Conservation (phyloP, 257 asterid species). For the Gynochthodes officinalis region DNA sequence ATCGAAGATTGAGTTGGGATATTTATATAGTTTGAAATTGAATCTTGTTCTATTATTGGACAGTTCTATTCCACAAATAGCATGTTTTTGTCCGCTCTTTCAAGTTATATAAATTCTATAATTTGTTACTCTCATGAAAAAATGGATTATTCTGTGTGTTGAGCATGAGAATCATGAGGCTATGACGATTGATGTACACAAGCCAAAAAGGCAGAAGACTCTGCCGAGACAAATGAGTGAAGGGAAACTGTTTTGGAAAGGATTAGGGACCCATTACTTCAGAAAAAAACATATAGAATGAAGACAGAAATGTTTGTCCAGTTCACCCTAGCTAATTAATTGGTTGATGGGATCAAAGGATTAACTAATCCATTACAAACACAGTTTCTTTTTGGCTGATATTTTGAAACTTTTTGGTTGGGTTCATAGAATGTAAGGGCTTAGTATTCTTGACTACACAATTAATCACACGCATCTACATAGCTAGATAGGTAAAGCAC, state of each 20-base stretch:
- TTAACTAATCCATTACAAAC: slow-evolving; percentile 15
- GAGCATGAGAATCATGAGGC: slow-evolving; percentile 24
- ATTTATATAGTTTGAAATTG: background rate
- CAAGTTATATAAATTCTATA: too few relatives aligned
- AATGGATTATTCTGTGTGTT: too few relatives aligned
- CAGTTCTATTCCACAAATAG: background rate
- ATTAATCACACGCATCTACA: too few relatives aligned
- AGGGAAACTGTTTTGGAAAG: background rate
- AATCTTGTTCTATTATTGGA: background rate
- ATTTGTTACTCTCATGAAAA: too few relatives aligned
- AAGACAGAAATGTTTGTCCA: slow-evolving; percentile 18
- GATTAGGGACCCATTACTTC: slow-evolving; percentile 20
- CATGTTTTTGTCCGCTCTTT: background rate
- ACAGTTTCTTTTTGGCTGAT: background rate
- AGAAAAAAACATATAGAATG: slow-evolving; percentile 19
- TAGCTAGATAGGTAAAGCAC: background rate
- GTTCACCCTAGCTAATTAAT: background rate
- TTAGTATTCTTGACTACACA: too few relatives aligned
- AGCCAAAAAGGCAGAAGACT: slow-evolving; percentile 19
- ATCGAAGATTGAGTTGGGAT: background rate
- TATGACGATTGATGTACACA: slow-evolving; percentile 22
- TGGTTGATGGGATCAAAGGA: slow-evolving; percentile 4
- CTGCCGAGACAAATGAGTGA: slow-evolving; percentile 20
- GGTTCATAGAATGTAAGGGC: background rate
- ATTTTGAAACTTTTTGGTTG: too few relatives aligned